A percentile compares a stretch with the other conserved stretches of the same genome.
Evolutionary conservation across 345 rosid genomes (phyloP).

Genomic region (Eucalyptus coolabah): DNA sequence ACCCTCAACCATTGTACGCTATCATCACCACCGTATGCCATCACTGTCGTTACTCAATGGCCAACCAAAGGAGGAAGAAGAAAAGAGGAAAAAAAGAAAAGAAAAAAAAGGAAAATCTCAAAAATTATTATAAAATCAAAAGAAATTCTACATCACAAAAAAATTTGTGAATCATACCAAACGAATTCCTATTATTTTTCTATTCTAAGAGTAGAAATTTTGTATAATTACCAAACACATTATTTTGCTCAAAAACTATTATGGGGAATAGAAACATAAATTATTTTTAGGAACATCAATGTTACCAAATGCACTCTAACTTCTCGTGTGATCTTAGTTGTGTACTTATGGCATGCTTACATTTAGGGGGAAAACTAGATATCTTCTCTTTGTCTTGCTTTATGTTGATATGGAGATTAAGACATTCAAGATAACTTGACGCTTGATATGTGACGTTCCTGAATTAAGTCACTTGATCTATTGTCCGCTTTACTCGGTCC

Average conservation of each 20-base stretch:
- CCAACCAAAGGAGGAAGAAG: too few relatives aligned
- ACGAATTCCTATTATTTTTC: too few relatives aligned
- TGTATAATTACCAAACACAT: too few relatives aligned
- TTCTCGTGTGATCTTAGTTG: background rate
- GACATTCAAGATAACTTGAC: background rate
- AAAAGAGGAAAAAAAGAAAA: too few relatives aligned
- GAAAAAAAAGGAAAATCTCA: too few relatives aligned
- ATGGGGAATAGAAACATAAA: too few relatives aligned
- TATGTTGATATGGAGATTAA: background rate
- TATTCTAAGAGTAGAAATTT: accelerated
- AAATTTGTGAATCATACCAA: too few relatives aligned
- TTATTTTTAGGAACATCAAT: too few relatives aligned
- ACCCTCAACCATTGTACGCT: accelerated
- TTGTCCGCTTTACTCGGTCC: accelerated
- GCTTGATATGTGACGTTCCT: background rate
- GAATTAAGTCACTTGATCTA: background rate
- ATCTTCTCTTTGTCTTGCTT: background rate
- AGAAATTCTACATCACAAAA: too few relatives aligned
- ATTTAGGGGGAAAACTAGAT: background rate
- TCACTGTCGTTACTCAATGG: accelerated
- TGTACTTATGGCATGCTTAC: background rate
- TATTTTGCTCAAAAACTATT: too few relatives aligned
- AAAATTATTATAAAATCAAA: too few relatives aligned
- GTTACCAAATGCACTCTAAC: background rate
- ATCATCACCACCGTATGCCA: accelerated